Evolutionary conservation across 371 early-diverging fungal species (phyloP).

Genomic region (Mortierella sp.): DNA sequence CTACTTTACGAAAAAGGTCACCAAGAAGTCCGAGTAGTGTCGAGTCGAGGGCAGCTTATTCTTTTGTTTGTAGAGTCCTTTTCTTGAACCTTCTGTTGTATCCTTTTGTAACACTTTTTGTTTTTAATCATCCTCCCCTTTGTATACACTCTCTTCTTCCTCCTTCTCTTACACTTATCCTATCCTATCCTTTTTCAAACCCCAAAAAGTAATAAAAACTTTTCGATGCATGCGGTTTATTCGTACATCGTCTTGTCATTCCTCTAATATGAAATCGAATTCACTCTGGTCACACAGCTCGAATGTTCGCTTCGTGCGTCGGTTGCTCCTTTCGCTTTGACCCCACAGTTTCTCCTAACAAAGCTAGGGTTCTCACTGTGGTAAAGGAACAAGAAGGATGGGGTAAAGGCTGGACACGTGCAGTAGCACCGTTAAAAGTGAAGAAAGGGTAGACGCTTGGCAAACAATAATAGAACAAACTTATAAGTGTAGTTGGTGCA

Average conservation of each 20-base stretch:
- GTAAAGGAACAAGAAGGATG: background rate
- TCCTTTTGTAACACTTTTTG: background rate
- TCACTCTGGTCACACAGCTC: background rate
- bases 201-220: background rate
- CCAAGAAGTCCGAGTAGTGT: slow-evolving; percentile 4
- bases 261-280: background rate
- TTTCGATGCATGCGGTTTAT: background rate
- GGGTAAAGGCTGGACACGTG: background rate
- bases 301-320: slow-evolving; percentile 2
- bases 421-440: background rate
- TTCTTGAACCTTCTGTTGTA: background rate
- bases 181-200: background rate
- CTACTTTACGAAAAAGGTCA: slow-evolving; percentile 31
- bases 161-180: background rate
- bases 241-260: background rate
- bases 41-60: background rate
- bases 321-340: slow-evolving; percentile 11
- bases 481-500: background rate
- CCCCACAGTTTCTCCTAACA: background rate
- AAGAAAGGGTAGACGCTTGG: background rate
- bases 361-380: background rate
- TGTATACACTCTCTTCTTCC: background rate
- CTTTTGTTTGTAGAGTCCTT: no score
- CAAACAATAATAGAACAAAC: background rate
- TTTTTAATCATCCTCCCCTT: background rate